These are phyloP conservation scores for Nicotiana undulata DNA, from an alignment of 257 asterid species.

Conservation along the genomic window DNA sequence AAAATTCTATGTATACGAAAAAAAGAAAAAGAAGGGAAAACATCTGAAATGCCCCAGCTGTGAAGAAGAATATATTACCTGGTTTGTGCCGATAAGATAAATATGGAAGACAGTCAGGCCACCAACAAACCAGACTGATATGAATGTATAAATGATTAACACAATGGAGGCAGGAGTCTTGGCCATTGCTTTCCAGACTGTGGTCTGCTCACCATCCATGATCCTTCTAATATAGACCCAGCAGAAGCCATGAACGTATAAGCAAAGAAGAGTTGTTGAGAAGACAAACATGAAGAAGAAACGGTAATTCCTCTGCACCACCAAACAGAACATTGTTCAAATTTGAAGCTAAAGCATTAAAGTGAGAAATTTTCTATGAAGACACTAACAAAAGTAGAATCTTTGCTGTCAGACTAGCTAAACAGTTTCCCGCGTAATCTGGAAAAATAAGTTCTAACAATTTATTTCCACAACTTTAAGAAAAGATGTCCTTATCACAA, in stretches of 20 bases:
- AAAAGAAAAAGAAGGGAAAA: not conserved
- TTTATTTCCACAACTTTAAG: not conserved
- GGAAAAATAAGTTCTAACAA: not conserved
- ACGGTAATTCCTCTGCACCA: slow-evolving; percentile 91
- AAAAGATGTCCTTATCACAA: not conserved
- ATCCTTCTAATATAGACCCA: slow-evolving; percentile 79
- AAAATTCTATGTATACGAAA: not conserved
- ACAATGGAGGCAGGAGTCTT: slow-evolving; percentile 88
- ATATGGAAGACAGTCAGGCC: slow-evolving; percentile 96
- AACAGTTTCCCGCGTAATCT: not conserved
- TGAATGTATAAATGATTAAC: slow-evolving; percentile 76
- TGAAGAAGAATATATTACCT: slow-evolving; percentile 42
- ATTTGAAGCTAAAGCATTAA: not conserved
- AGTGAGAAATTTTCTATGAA: not conserved
- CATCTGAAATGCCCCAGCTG: not conserved
- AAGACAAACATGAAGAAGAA: slow-evolving; percentile 86
- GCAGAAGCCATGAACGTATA: slow-evolving; percentile 68
- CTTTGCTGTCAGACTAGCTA: not conserved
- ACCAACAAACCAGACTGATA: slow-evolving; percentile 97
- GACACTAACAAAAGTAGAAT: not conserved
- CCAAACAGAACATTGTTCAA: slow-evolving; percentile 11
- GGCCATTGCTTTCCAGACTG: slow-evolving; percentile 91
- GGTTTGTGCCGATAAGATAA: slow-evolving; percentile 85
- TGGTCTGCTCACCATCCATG: slow-evolving; percentile 71
- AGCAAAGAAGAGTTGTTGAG: slow-evolving; percentile 88